Evolutionary conservation across 257 asterid genomes (phyloP).

Genomic region (Solanum clarkiae): DNA sequence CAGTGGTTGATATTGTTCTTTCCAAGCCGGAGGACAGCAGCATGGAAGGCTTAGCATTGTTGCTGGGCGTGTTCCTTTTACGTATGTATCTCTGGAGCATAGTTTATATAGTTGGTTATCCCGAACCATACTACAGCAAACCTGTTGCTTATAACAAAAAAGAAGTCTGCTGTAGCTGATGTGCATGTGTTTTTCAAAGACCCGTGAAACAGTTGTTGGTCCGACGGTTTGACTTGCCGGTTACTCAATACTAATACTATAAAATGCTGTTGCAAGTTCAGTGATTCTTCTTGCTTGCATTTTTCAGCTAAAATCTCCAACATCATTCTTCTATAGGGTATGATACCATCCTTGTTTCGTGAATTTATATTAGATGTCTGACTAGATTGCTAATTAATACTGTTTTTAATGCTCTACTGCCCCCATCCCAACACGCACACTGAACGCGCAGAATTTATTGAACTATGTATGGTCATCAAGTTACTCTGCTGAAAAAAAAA

Average conservation of each 20-base stretch:
- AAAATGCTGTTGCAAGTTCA: neutral
- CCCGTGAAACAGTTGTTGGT: neutral
- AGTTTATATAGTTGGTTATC: neutral
- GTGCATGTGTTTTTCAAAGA: neutral
- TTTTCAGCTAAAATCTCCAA: neutral
- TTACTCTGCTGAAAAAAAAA: neutral
- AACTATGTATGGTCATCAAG: neutral
- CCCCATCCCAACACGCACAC: neutral
- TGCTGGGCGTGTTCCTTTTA: constrained; percentile 58
- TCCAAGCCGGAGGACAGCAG: constrained; percentile 50
- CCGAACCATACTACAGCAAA: neutral
- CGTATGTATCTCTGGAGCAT: constrained; percentile 64
- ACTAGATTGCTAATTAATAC: too few species aligned
- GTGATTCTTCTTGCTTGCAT: neutral
- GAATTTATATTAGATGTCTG: too few species aligned
- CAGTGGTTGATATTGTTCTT: constrained; percentile 80
- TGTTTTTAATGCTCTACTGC: neutral
- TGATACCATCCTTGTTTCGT: too few species aligned
- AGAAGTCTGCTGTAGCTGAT: neutral
- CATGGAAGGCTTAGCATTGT: constrained; percentile 73
- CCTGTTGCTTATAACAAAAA: neutral
- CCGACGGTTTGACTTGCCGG: neutral
- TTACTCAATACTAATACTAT: neutral
- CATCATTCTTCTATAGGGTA: too few species aligned
- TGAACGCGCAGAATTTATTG: neutral